Evolutionary conservation across 208 protist genomes (phyloP).

Genomic region (Herpetomonas tarakana): DNA sequence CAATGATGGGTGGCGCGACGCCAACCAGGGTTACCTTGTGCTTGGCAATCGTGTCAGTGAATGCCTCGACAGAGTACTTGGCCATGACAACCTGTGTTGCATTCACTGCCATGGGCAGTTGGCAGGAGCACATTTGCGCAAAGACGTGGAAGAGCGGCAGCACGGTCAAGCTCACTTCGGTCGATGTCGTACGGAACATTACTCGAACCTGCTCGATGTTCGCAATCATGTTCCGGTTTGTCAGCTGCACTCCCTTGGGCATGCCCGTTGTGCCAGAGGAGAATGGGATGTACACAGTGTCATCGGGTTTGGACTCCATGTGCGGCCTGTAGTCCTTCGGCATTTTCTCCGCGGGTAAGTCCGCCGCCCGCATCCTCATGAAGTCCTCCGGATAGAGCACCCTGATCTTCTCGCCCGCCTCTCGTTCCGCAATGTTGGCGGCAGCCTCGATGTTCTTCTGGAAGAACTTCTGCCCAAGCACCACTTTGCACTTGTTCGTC

Average conservation of each 20-base stretch:
- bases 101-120: conserved; percentile 16
- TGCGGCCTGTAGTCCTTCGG: conserved; percentile 30
- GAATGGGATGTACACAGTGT: conserved; percentile 44
- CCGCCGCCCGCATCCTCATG: background rate
- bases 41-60: conserved; percentile 38
- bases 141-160: conserved; percentile 87
- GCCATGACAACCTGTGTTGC: conserved; percentile 43
- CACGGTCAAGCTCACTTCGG: conserved; percentile 40
- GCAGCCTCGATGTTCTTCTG: conserved; percentile 32
- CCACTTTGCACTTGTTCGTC: conserved; percentile 23
- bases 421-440: conserved; percentile 22
- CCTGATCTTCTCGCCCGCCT: conserved; percentile 21
- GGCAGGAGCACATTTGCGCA: conserved; percentile 52
- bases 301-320: conserved; percentile 16
- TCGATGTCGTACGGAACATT: conserved; percentile 11
- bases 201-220: conserved; percentile 24
- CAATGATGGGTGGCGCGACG: conserved; percentile 75
- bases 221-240: conserved; percentile 20
- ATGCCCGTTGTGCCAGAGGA: conserved; percentile 38
- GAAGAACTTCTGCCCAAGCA: conserved; percentile 31
- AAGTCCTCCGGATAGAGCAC: conserved; percentile 37
- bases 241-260: conserved; percentile 64
- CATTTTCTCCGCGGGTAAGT: conserved; percentile 4
- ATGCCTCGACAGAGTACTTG: conserved; percentile 47
- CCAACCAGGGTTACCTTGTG: conserved; percentile 48